Evolutionary conservation across 352 stramenopile genomes (phyloP), one percentile per base, ranked within the genome.

Genomic region (Pythium brassicae): DNA sequence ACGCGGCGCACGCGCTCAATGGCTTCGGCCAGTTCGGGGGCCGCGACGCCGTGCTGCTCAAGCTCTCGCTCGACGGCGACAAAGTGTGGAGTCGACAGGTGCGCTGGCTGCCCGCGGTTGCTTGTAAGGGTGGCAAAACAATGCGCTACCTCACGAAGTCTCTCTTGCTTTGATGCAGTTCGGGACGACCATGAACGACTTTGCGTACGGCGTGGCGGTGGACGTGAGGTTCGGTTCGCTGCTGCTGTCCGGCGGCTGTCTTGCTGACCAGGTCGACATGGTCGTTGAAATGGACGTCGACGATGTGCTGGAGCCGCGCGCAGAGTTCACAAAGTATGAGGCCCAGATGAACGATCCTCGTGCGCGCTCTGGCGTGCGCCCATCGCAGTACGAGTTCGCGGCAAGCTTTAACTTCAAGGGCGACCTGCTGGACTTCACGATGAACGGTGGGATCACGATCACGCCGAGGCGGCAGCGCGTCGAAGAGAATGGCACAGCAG

Each of bases 41-140:
- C 0, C 74, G 82, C 15, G 82, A 92, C 43, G 76, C 87, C 3
- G 79, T 90, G 53, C 53, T 92, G 20, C 44, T 82, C 23, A 87
- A 90, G 46, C 39, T 90, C 20, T 65, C 66, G 5, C 54, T 78
- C 6, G 40, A 60, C 23, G 82, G 82, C 0, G 57, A 71, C 7
- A 90, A 90, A 42, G 37, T 85, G 4, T 92, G 82, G 82, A 61
- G 64, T n/a, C 64, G 83, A 47, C 82, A 92, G 68, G 74, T 82
- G 32, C 32, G 32, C 32, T 35, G 45, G 56, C 8, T 29, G 40
- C 14, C 8, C 22, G 23, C 15, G 32, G 32, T 11, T 37, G 14
- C 32, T 37, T 37, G 32, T 11, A 37, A 40, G 8, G 22, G 37
- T 17, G 1, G 11, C 40, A 7, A 48, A 26, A 40, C 45, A 45